Evolutionary conservation across 148 eudicot genomes (phyloP).

Genomic region (Pharnaceum exiguum): DNA sequence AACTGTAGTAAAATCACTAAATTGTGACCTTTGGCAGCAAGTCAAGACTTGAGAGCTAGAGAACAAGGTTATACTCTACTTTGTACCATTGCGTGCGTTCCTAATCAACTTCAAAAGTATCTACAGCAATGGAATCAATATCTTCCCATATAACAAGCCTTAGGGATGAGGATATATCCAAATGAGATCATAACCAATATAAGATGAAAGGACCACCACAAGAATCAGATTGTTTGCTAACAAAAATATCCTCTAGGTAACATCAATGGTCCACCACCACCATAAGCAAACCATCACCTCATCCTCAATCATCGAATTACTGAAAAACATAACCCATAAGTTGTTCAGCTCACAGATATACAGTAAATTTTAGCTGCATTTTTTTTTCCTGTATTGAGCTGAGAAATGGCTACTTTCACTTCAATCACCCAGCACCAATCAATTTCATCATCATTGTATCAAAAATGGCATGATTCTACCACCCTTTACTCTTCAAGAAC

Average conservation of each 20-base stretch:
- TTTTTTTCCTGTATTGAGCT: too few relatives aligned
- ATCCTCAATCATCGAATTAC: constrained; percentile 4
- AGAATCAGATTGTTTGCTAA: constrained; percentile 19
- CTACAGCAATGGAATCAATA: not conserved
- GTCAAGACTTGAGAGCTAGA: too few relatives aligned
- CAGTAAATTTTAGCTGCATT: too few relatives aligned
- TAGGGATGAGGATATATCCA: constrained; percentile 30
- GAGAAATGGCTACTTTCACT: constrained; percentile 53
- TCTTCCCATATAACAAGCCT: not conserved
- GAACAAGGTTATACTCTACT: too few relatives aligned
- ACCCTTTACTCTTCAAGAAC: constrained; percentile 20
- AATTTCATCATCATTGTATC: constrained; percentile 40
- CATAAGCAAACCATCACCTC: not conserved
- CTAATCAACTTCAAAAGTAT: too few relatives aligned
- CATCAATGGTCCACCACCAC: constrained; percentile 20
- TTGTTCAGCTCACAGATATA: not conserved
- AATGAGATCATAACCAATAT: constrained; percentile 20
- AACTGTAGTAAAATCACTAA: too few relatives aligned
- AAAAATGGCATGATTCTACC: constrained; percentile 24
- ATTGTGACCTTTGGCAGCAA: too few relatives aligned
- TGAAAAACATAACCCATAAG: constrained; percentile 5
- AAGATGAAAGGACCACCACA: constrained; percentile 22
- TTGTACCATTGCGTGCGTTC: too few relatives aligned
- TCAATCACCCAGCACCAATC: constrained; percentile 53
- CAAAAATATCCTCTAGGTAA: constrained; percentile 22